These are phyloP conservation scores for Diaporthe sp. DNA, from an alignment of 2,329 filamentous ascomycete genomes.

Conservation along the genomic window DNA sequence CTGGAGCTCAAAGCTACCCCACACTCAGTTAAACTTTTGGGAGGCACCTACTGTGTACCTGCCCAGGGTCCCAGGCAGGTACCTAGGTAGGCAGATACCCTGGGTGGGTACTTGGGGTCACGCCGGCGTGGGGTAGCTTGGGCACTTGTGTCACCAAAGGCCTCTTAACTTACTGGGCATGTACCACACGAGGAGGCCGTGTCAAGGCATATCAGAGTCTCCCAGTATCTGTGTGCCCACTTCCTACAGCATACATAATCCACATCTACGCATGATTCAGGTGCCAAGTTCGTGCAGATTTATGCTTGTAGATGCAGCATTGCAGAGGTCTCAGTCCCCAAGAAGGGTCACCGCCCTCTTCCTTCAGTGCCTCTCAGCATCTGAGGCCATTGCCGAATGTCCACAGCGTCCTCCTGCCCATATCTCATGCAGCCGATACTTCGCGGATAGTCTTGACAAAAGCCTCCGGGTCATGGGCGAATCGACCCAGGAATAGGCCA, in stretches of 20 bases:
- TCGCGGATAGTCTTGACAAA: slow-evolving; percentile 80
- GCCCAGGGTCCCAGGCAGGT: neutral
- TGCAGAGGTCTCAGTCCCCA: neutral
- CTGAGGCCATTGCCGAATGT: neutral
- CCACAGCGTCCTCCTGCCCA: neutral
- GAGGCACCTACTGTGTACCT: too few species aligned
- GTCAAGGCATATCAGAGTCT: neutral
- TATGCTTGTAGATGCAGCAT: too few species aligned
- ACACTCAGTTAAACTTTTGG: neutral
- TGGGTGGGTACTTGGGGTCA: neutral
- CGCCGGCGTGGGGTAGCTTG: neutral
- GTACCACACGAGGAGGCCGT: too few species aligned
- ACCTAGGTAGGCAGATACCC: neutral
- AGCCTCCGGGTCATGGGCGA: slow-evolving; percentile 81
- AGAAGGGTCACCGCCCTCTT: neutral
- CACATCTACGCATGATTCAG: neutral
- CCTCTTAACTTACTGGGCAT: neutral
- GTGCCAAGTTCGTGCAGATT: neutral
- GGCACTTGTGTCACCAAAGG: neutral
- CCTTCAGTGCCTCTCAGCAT: neutral
- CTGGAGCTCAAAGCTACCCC: slow-evolving; percentile 9
- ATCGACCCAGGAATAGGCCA: slow-evolving; percentile 84
- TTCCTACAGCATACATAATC: neutral
- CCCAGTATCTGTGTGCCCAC: neutral
- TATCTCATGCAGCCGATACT: slow-evolving; percentile 64